phyloP scores from a whole-genome alignment of 176 grass and related monocot species.

The Guadua angustifolia region DNA sequence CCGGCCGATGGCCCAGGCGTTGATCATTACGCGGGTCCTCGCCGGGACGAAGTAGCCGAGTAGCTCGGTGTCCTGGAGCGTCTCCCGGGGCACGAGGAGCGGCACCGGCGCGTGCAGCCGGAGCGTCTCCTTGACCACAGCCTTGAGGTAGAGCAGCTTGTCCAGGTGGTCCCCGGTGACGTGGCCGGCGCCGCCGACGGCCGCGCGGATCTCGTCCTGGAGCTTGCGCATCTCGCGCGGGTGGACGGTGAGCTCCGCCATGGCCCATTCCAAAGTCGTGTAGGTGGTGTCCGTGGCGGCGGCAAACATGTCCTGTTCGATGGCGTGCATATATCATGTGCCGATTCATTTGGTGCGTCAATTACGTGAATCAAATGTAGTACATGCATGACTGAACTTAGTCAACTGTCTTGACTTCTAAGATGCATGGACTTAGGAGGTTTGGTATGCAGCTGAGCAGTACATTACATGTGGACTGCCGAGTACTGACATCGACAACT shows the following conservation, averaged over 20 bases:
- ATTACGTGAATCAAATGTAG: too few species aligned
- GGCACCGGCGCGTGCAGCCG: conserved; percentile 55
- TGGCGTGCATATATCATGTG: too few species aligned
- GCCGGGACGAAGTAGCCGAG: conserved; percentile 37
- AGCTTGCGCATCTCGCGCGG: conserved; percentile 43
- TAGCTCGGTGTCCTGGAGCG: conserved; percentile 43
- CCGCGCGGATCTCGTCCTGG: conserved; percentile 50
- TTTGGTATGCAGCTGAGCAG: too few species aligned
- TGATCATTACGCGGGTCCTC: conserved; percentile 46
- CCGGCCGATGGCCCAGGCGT: conserved; percentile 54
- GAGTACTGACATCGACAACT: too few species aligned
- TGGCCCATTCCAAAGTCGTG: conserved; percentile 29
- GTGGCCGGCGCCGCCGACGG: not conserved
- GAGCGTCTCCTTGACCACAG: conserved; percentile 54
- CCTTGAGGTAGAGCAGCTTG: conserved; percentile 31
- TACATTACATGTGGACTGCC: too few species aligned
- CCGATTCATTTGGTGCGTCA: too few species aligned
- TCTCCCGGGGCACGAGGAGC: conserved; percentile 54
- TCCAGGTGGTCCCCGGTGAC: conserved; percentile 44
- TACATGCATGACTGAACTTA: too few species aligned
- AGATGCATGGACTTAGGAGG: too few species aligned
- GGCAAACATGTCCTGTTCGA: conserved; percentile 36
- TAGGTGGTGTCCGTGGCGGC: conserved; percentile 35
- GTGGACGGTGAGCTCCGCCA: conserved; percentile 52
- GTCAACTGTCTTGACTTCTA: too few species aligned